Evolutionary conservation across 371 early-diverging fungal species (phyloP), one percentile per base, ranked within the genome.

Genomic region (Chytridiales sp.): DNA sequence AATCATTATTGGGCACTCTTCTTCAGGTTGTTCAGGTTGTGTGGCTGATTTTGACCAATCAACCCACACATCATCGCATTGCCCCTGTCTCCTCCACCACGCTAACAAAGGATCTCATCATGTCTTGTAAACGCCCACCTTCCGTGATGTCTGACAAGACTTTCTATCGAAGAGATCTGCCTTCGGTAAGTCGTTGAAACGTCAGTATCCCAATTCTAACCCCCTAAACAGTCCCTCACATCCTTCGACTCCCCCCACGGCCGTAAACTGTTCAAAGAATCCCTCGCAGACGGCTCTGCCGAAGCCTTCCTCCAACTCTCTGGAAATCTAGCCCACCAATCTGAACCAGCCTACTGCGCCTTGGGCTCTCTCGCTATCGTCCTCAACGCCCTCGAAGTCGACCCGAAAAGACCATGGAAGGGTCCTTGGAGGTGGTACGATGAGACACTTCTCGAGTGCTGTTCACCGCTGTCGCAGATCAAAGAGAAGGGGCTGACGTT

Each of bases 371-470:
- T 91, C 68, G 91, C 93, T 34, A 93, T 93, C 89, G 94, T 92
- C 11, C 77, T 95, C 22, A 95, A 95, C 69, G 91, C 93, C 1
- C 73, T 95, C 35, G 91, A 91, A 66, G 88, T 95, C 13, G 93
- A 93, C 65, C 94, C 94, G 0, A 83, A 88, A 31, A 78, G 86
- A 55, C 75, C 78, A 21, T 93, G 95, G 94, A 93, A 95, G 73
- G 94, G 95, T 3, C 88, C 89, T 9, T 93, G 94, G 94, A 77
- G 95, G 44, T 94, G 91, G 91, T 88, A 85, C 67, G 79, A 78
- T 63, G 95, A 95, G 66, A 92, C 91, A 56, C 77, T 93, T 59
- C 79, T 95, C 15, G 87, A 93, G 35, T 89, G 93, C 57, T 92
- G 91, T 62, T 78, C 85, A 0, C 82, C 88, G 0, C 78, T 88